Percentiles rank a stretch among this genome's conserved stretches.
Conservation (phyloP, 2,329 filamentous ascomycete genomes). For the Eutypa lata region DNA sequence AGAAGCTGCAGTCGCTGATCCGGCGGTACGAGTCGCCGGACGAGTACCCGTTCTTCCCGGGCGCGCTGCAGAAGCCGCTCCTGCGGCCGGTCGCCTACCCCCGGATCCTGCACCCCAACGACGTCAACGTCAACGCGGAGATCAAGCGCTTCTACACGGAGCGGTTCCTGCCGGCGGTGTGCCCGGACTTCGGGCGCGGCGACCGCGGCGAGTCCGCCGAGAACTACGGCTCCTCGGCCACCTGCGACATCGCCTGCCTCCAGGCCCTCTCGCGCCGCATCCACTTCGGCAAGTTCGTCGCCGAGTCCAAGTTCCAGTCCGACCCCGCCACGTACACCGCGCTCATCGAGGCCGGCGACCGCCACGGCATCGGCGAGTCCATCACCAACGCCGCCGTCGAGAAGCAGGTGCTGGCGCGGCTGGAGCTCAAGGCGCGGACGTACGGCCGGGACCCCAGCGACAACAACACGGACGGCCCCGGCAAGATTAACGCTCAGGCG, state of each 20-base stretch:
- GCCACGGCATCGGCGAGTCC: slow-evolving; percentile 77
- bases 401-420: slow-evolving; percentile 81
- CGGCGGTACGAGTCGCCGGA: slow-evolving; percentile 94
- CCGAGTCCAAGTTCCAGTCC: slow-evolving; percentile 88
- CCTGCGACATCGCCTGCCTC: slow-evolving; percentile 83
- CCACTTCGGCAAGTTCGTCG: slow-evolving; percentile 98
- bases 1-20: slow-evolving; percentile 86
- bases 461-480: slow-evolving; percentile 49
- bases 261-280: slow-evolving; percentile 88
- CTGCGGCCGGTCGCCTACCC: slow-evolving; percentile 89
- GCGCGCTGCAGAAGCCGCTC: slow-evolving; percentile 73
- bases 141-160: slow-evolving; percentile 84
- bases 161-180: slow-evolving; percentile 79
- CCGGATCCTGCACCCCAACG: slow-evolving; percentile 78
- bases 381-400: slow-evolving; percentile 91
- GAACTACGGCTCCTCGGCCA: slow-evolving; percentile 92
- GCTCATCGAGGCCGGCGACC: slow-evolving; percentile 78
- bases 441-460: slow-evolving; percentile 87
- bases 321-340: slow-evolving; percentile 77
- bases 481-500: slow-evolving; percentile 89
- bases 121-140: slow-evolving; percentile 84
- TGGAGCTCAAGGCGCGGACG: slow-evolving; percentile 85
- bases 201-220: slow-evolving; percentile 85
- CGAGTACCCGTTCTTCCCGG: slow-evolving; percentile 95
- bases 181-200: slow-evolving; percentile 69